Base-by-base conservation (phyloP, 805 yeast species). In the Monosporozyma aerobia region DNA sequence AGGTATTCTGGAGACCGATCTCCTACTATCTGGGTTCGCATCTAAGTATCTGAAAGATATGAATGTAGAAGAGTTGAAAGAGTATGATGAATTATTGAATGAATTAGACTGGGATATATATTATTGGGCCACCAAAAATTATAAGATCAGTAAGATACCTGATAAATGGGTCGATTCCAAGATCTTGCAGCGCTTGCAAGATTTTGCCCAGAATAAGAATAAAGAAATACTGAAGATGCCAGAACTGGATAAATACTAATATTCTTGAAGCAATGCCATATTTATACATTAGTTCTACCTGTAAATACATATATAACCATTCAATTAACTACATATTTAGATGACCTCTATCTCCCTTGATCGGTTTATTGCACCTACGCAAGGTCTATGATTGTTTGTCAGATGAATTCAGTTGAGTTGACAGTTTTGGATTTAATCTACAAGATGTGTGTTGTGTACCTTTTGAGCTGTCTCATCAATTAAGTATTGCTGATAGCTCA, bases 51-150 rank as follows among this genome's bases (percentile, higher is more conserved):
- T 94, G 57, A 69, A 76, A 40, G 63, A 65, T 0, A 77, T 94
- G 74, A 73, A 77, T 11, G 69, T 72, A 55, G 83, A 76, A 51
- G 85, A 89, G 69, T 73, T 94, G 51, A 85, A 81, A 47, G 98
- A 94, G 68, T 94, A 88, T 68, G 97, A 92, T 64, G 66, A 76
- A 53, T 70, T 94, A 53, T 76, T 94, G 64, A 95, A 94, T 68
- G 95, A 92, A 69, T 80, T 92, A n/a, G 99, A 94, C 69, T 94
- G 99, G 99, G 99, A 94, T 69, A 90, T 94, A 55, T 94, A 88
- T 69, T 94, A 94, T 73, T 92, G 99, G 99, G 96, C 95, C 27
- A 89, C 97, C 2, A 80, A 79, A 58, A 88, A 90, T 67, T 87
- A 72, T 62, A 82, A 80, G 37, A 81, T 87, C 19, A 87, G 90